These are phyloP conservation scores for Pyrenochaeta sp. DNA, from an alignment of 2,329 filamentous ascomycete genomes.

Conservation along the genomic window DNA sequence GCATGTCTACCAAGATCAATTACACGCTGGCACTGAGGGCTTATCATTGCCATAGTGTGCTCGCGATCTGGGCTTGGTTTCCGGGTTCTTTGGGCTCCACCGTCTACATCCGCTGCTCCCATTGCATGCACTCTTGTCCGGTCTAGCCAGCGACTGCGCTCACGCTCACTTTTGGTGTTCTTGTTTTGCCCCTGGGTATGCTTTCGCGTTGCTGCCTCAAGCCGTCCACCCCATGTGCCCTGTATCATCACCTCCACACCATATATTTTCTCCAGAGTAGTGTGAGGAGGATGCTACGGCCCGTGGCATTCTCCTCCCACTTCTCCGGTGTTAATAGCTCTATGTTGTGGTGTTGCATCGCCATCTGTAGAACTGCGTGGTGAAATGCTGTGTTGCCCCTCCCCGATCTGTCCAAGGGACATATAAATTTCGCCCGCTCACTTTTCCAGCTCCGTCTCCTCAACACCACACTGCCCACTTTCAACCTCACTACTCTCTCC, in stretches of 20 bases:
- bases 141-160: background rate
- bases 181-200: background rate
- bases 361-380: background rate
- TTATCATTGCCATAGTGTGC: background rate
- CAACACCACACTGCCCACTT: conserved; percentile 9
- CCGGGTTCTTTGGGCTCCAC: background rate
- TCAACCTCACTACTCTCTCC: background rate
- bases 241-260: conserved; percentile 9
- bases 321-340: background rate
- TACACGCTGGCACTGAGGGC: background rate
- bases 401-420: conserved; percentile 6
- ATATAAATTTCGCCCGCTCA: conserved; percentile 8
- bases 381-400: conserved; percentile 11
- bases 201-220: background rate
- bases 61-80: background rate
- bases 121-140: background rate
- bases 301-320: background rate
- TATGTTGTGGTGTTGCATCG: conserved; percentile 1
- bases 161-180: background rate
- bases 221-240: background rate
- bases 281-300: conserved; percentile 3
- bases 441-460: conserved; percentile 10
- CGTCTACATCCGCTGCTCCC: background rate
- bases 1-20: background rate
- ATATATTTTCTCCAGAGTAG: background rate